phyloP scores from a whole-genome alignment of 306 rosid species.

The Luffa acutangula region DNA sequence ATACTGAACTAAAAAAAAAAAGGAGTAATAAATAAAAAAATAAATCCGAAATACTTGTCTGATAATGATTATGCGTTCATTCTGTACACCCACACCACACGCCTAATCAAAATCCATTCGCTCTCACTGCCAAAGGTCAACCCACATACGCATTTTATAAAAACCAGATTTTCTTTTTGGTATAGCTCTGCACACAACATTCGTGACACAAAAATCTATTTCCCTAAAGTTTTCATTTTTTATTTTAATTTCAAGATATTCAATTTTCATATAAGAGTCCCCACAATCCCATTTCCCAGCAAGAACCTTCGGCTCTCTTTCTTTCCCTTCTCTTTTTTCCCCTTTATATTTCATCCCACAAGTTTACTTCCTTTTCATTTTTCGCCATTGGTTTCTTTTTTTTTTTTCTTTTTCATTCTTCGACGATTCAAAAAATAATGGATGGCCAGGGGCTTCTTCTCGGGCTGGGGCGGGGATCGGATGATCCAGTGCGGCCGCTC shows the following conservation, averaged over 20 bases:
- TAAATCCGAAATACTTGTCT: neutral
- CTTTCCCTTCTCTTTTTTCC: neutral
- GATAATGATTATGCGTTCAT: neutral
- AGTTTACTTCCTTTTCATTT: neutral
- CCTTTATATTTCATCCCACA: neutral
- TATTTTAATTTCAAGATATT: neutral
- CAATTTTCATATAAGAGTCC: neutral
- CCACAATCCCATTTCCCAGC: neutral
- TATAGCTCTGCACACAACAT: neutral
- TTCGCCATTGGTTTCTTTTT: neutral
- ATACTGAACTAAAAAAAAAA: too few relatives aligned
- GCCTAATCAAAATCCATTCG: neutral
- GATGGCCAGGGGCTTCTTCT: slow-evolving; percentile 31
- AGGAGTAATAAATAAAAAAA: neutral
- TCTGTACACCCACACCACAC: neutral
- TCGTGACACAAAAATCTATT: slow-evolving; percentile 1
- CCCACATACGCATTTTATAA: neutral
- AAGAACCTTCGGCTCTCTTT: neutral
- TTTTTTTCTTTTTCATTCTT: neutral
- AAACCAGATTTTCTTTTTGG: neutral
- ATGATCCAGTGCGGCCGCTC: slow-evolving; percentile 5
- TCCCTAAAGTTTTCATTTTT: neutral
- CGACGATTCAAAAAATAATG: neutral
- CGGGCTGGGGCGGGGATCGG: slow-evolving; percentile 16
- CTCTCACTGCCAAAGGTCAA: neutral